Base-by-base conservation (phyloP, 1,284 basidiomycete genomes). In the Cutaneotrichosporon sp. region DNA sequence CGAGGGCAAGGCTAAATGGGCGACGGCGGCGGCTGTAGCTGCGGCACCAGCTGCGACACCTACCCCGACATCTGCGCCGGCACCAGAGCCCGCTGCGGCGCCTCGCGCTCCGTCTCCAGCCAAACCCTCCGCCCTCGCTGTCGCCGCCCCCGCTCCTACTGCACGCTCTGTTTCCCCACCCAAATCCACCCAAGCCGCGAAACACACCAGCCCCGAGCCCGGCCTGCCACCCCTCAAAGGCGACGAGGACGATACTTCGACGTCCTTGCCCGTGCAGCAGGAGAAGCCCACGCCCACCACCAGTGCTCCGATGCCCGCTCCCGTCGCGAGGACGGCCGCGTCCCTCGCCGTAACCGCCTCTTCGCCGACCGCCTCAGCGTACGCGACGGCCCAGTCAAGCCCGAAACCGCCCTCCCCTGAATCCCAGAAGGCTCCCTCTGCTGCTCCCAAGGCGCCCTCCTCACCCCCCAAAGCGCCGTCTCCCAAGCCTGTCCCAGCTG, bases 191-290 rank as follows among this genome's bases (percentile, higher is more conserved):
- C 34, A 36, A 36, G 34, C 34, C 11, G 11, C 42, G 30, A 30
- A 31, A n/a, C 16, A 32, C 38, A 26, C 59, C 51, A 46, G 63
- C 42, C 30, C 61, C 31, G 26, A 16, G 6, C 11, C 52, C 34
- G 55, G 42, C 60, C 46, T 66, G 2, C 68, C 72, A 4, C 40
- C 67, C 10, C 62, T 71, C n/a, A 21, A 67, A 53, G 61, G 60
- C 18, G 70, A 60, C 58, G 72, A 75, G 58, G 66, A 66, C 13
- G 69, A 74, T 66, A 34, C 71, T 0, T 75, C 73, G 0, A 77
- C 76, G 0, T 59, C 58, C 11, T n/a, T n/a, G 30, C 21, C 26
- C 2, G 38, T n/a, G 1, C 9, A 14, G 56, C 5, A 21, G 51
- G 51, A 46, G 9, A 18, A 55, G 52, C 30, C 52, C 16, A 36